A percentile compares a stretch with the other conserved stretches of the same genome.
phyloP scores from a whole-genome alignment of 2,329 filamentous ascomycete species.

The Pseudogymnoascus sp. region DNA sequence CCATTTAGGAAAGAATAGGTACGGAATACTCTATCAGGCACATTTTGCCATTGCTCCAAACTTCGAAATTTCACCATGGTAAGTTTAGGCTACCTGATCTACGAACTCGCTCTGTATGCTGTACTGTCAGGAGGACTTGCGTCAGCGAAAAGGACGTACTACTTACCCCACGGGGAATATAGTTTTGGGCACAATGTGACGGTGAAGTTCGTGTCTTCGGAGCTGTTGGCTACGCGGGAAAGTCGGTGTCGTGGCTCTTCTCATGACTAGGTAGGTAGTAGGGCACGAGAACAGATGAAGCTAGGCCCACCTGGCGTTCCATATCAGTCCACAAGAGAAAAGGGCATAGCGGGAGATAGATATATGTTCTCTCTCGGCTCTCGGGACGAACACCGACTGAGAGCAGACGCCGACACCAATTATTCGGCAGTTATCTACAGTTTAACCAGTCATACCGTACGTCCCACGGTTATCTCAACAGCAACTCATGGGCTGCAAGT shows the following conservation, averaged over 20 bases:
- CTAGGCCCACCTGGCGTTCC: not conserved
- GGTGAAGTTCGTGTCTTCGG: not conserved
- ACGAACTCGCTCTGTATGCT: not conserved
- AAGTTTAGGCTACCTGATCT: not conserved
- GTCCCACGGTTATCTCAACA: not conserved
- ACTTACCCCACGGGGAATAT: not conserved
- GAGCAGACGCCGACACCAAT: not conserved
- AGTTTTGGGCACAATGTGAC: not conserved
- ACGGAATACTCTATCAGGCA: not conserved
- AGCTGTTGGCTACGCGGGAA: not conserved
- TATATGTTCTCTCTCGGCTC: not conserved
- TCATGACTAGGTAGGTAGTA: no score
- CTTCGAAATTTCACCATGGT: not conserved
- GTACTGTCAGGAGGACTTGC: not conserved
- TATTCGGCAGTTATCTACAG: not conserved
- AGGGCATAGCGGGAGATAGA: not conserved
- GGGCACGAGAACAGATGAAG: no score
- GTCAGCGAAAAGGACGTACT: not conserved
- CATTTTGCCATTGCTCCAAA: not conserved
- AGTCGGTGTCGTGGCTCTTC: no score
- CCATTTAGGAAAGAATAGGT: not conserved
- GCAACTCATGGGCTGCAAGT: not conserved
- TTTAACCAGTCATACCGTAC: not conserved
- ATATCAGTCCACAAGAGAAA: not conserved
- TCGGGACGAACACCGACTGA: not conserved